Evolutionary conservation across 441 rosid species (phyloP), one percentile per base, ranked within the genome.

Genomic region (Isatis lusitanica): DNA sequence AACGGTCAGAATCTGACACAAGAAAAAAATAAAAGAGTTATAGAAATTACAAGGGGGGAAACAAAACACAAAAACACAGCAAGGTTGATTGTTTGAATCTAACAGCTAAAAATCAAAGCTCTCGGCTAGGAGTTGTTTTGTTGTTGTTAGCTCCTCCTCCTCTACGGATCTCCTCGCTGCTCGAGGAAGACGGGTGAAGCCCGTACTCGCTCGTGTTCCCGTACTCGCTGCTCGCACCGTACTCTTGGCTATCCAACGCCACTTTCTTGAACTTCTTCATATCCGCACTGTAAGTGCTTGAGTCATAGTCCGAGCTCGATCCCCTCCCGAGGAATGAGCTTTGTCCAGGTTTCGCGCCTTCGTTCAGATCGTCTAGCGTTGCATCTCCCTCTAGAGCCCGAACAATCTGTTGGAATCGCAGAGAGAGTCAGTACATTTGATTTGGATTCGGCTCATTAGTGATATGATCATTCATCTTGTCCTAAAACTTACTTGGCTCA

Each of bases 301-400:
- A 64, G 51, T 83, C 86, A 9, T 64, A 48, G n/a, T 85, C 92
- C 4, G 74, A 59, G 63, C 82, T 74, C 10, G 74, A 42, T 13
- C 79, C 74, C 13, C 72, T 66, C 17, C 81, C 79, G 12, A 76
- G 76, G 13, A 2, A 15, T 12, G 84, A 62, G 48, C 80, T 81
- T 17, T 67, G 80, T 13, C 82, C 80, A 1, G 83, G 60, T 60
- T 83, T 85, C 30, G 24, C 77, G 21, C 78, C 86, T 15, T 85
- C 85, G 17, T 83, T 83, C 75, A 94, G 61, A 69, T 90, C 92
- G 1, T 91, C 97, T 26, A 93, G 21, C 3, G 91, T 74, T 4
- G 73, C 84, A 42, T 90, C 88, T n/a, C 93, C 96, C 78, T 94
- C 97, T 9, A 94, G 63, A 13, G 90, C 86, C 3, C 95, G 89